A percentile compares a stretch with the other conserved stretches of the same genome.
phyloP scores from a whole-genome alignment of 2,329 filamentous ascomycete species.

The Penicillium paneum region DNA sequence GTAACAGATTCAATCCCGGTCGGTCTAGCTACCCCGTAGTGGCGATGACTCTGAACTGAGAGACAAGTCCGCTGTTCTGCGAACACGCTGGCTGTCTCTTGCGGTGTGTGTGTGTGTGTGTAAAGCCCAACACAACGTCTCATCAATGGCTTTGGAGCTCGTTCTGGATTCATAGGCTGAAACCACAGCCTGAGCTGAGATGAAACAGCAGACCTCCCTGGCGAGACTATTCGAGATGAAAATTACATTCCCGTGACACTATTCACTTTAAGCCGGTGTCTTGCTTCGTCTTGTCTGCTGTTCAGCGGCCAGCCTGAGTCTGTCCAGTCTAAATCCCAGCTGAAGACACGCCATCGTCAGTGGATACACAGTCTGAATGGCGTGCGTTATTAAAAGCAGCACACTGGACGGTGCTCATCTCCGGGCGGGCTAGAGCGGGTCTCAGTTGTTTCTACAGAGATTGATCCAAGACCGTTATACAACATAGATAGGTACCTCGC shows the following conservation, averaged over 20 bases:
- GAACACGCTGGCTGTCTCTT: not conserved
- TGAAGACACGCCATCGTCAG: not conserved
- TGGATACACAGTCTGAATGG: not conserved
- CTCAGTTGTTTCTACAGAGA: not conserved
- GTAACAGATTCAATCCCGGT: constrained; percentile 5
- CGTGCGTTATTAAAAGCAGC: not conserved
- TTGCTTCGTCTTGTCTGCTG: not conserved
- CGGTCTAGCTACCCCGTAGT: not conserved
- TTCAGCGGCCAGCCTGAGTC: not conserved
- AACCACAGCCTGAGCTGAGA: not conserved
- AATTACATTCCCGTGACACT: not conserved
- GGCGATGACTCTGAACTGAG: not conserved
- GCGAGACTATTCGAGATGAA: not conserved
- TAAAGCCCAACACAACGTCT: not conserved
- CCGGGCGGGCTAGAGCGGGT: not conserved
- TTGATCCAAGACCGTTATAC: not conserved
- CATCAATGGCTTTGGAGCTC: not conserved
- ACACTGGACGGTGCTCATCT: not conserved
- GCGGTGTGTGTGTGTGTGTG: not conserved
- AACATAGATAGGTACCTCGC: not conserved
- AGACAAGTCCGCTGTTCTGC: not conserved
- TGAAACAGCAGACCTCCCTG: not conserved
- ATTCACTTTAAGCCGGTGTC: not conserved
- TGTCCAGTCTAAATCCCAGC: not conserved
- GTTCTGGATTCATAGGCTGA: not conserved